phyloP scores from a whole-genome alignment of 2,329 filamentous ascomycete genomes.

The Ophiocordyceps robertsii region DNA sequence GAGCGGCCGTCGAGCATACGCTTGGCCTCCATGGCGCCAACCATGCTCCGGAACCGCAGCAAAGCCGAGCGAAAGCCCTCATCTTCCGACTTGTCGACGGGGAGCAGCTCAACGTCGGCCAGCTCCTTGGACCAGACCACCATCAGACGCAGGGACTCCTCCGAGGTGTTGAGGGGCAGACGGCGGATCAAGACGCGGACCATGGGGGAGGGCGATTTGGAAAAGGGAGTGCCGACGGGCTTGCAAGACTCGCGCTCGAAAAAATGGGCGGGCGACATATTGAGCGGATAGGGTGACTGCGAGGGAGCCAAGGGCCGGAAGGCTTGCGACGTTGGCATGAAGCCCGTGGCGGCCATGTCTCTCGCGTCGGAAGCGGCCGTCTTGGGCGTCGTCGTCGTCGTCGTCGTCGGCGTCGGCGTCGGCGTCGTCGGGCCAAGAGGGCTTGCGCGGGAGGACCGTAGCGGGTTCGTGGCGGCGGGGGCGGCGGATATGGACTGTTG shows the following conservation, averaged over 20 bases:
- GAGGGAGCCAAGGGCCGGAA: conserved; percentile 20
- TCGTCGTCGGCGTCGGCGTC: conserved; percentile 9
- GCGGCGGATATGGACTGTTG: conserved; percentile 10
- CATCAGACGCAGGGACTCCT: conserved; percentile 42
- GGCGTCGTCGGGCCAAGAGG: conserved; percentile 14
- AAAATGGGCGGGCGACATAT: conserved; percentile 15
- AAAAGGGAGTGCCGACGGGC: conserved; percentile 25
- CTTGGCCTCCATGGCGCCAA: conserved; percentile 43
- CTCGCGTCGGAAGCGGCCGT: conserved; percentile 12
- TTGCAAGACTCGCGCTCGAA: conserved; percentile 27
- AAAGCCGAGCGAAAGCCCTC: conserved; percentile 36
- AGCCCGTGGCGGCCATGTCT: conserved; percentile 32
- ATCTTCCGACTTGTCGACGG: conserved; percentile 35
- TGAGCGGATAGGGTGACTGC: conserved; percentile 19
- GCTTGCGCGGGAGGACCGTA: conserved; percentile 16
- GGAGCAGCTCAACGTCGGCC: conserved; percentile 34
- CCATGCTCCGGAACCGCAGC: conserved; percentile 36
- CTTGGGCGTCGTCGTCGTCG: conserved; percentile 10
- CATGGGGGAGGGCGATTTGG: conserved; percentile 19
- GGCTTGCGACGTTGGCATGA: conserved; percentile 24
- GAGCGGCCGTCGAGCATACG: conserved; percentile 42
- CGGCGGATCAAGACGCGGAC: conserved; percentile 37
- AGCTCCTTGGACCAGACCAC: conserved; percentile 45
- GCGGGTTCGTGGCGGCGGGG: conserved; percentile 5
- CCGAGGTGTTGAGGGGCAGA: conserved; percentile 38